Evolutionary conservation across 352 stramenopile genomes (phyloP).

Genomic region (Phytopythium boreale): DNA sequence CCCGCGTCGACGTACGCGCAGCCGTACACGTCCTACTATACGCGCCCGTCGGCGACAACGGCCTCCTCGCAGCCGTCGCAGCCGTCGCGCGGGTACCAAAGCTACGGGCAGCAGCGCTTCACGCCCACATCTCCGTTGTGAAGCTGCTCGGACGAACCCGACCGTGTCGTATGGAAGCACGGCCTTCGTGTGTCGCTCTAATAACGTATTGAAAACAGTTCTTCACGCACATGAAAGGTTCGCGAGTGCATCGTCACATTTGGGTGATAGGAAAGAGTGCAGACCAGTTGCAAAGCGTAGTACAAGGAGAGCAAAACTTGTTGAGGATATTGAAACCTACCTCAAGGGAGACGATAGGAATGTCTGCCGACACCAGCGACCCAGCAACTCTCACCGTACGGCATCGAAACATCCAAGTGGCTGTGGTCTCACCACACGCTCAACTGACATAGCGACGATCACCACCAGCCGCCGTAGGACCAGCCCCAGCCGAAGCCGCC

Average conservation of each 20-base stretch:
- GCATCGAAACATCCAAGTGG: background rate
- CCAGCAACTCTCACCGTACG: background rate
- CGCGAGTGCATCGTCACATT: too few relatives aligned
- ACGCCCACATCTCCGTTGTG: slow-evolving; percentile 4
- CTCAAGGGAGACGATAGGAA: background rate
- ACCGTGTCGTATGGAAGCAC: background rate
- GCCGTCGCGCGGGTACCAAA: slow-evolving; percentile 3
- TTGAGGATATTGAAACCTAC: background rate
- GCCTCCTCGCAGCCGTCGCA: slow-evolving; percentile 1
- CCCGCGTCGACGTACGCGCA: slow-evolving; percentile 4
- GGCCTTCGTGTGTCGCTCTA: background rate
- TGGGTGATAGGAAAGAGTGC: background rate
- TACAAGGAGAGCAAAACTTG: background rate
- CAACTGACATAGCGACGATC: background rate
- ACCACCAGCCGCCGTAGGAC: background rate
- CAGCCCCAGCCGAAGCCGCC: background rate
- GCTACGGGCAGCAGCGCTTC: slow-evolving; percentile 6
- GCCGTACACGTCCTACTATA: slow-evolving; percentile 10
- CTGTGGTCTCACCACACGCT: background rate
- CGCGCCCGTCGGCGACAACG: background rate
- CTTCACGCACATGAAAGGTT: background rate
- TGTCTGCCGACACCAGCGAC: background rate
- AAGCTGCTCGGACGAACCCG: background rate
- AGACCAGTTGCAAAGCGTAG: background rate
- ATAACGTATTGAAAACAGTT: background rate